Evolutionary conservation across 371 early-diverging fungal genomes (phyloP).

Genomic region (Mucor lusitanicus): DNA sequence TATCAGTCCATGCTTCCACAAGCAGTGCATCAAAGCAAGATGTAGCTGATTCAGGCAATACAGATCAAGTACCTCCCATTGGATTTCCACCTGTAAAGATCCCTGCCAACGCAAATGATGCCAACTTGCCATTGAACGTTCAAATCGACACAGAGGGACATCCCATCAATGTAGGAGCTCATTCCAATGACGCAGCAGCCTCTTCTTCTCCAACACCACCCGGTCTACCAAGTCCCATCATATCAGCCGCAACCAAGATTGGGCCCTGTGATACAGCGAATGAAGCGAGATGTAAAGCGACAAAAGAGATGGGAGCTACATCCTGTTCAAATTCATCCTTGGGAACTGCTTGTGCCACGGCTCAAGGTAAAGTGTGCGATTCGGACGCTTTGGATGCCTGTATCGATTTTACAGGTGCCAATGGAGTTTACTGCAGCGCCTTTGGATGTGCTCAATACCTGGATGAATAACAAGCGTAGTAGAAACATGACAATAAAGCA

Average conservation of each 20-base stretch:
- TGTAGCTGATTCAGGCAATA: not conserved
- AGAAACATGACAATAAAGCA: not conserved
- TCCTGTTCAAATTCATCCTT: not conserved
- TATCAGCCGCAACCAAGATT: not conserved
- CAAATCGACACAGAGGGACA: not conserved
- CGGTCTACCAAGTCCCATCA: not conserved
- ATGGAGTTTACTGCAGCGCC: not conserved
- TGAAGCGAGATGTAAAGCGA: not conserved
- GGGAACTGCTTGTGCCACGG: not conserved
- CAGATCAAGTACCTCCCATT: not conserved
- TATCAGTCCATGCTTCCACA: not conserved
- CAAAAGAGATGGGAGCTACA: not conserved
- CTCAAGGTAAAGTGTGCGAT: not conserved
- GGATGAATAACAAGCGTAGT: not conserved
- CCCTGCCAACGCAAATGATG: not conserved
- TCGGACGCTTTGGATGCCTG: not conserved
- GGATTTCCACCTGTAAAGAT: not conserved
- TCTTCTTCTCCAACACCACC: not conserved
- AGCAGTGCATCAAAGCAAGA: not conserved
- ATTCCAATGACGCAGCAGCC: not conserved
- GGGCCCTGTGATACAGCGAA: not conserved
- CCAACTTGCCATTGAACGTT: not conserved
- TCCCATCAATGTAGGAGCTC: not conserved
- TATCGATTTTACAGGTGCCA: not conserved
- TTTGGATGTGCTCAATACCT: not conserved